Evolutionary conservation across 768 basidiomycete genomes (phyloP), one percentile per base, ranked within the genome.

Genomic region (Mycena amicta): DNA sequence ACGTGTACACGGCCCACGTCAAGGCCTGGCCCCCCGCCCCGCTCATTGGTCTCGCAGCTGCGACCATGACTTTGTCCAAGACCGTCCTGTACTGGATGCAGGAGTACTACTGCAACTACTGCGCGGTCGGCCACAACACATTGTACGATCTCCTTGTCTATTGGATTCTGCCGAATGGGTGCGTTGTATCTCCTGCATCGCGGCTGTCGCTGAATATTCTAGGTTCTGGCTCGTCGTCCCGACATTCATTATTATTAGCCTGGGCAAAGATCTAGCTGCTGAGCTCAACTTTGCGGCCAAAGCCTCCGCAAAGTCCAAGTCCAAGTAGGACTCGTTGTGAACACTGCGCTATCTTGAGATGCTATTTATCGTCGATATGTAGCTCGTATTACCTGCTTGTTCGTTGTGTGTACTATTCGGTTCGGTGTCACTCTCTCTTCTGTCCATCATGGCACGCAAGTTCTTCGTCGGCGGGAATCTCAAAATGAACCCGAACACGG

Each of bases 401-500:
- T 43, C n/a, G n/a, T 12, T 22, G 22, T 28, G 47, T 49, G 43
- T 15, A 23, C 20, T 23, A 23, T 6, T 23, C 43, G 20, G n/a
- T n/a, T 45, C 43, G 22, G 20, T 45, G 11, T 31, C 16, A 28
- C 45, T 47, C 49, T 29, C n/a, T 27, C 25, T n/a, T 16, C 33
- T 15, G 16, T 3, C 49, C 65, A 71, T 63, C 52, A 90, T 90
- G 91, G 58, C 88, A 61, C 92, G 93, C 70, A 79, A 85, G 73
- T 96, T 95, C 79, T 95, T 97, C 71, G 94, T 92, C 67, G 96
- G 96, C 62, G 93, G 95, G 28, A 98, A 98, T 84, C 98, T 96
- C 86, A 99, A 98, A 82, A 89, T 98, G 88, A 96, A 98, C 80
- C 91, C 91, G 27, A 78, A 79, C 57, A 83, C 87, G 33, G 79